Evolutionary conservation across 768 basidiomycete genomes (phyloP), one percentile per base, ranked within the genome.

Genomic region (Amanita phalloides): DNA sequence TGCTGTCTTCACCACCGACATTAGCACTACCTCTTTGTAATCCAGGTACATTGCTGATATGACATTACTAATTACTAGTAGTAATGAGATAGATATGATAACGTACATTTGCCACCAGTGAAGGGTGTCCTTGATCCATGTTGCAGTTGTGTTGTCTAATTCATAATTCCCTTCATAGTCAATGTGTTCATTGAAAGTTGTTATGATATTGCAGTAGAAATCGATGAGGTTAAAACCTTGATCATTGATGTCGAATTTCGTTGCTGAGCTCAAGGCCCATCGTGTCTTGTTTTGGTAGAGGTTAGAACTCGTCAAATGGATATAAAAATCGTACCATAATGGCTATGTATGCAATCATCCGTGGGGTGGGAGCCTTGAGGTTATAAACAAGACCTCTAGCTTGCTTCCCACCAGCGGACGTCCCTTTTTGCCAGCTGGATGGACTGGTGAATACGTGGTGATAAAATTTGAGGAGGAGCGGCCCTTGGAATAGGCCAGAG

Each of bases 401-500:
- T 8, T 30, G 30, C 3, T 30, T 30, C 30, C 30, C 30, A 30
- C 30, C 30, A 7, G 30, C 1, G 1, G 30, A 30, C 3, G 2
- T 30, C 8, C 30, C 26, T 11, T 45, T 45, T 45, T 45, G 10
- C 45, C 45, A 45, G 28, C 45, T 45, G 13, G 10, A 11, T 11
- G 32, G 46, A 6, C 46, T 33, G 1, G 32, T 47, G 46, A 47
- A 47, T 2, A 47, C 46, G 13, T 47, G 46, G 6, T 33, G n/a
- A 36, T 36, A 47, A 23, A 36, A 47, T 11, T 13, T 47, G 17
- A 47, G 46, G 10, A 47, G 46, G 20, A 47, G 33, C 2, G 46
- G 46, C 6, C 46, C 46, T 35, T 47, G 46, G 46, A 47, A 47
- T 32, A 47, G 20, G 21, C 46, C 46, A 11, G 46, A 47, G 13